Evolutionary conservation across 306 rosid species (phyloP), one percentile per base, ranked within the genome.

Genomic region (Canavalia gladiata): DNA sequence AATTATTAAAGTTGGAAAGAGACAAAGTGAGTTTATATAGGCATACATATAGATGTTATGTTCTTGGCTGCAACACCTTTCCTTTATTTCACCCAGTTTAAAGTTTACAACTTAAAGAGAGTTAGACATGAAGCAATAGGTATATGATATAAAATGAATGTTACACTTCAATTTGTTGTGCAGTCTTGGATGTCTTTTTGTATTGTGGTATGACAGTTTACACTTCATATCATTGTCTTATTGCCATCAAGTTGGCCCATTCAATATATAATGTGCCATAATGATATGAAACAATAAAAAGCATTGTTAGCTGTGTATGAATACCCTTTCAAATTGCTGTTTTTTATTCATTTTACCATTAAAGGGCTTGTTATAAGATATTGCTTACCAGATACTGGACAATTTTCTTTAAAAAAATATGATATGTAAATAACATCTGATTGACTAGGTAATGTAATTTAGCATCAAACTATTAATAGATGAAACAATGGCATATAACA

Each of bases 21-120:
- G 97, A 93, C 68, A 89, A 76, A 56, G 99, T 95, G 87, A 90
- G 96, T 90, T 80, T 56, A 79, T 18, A 77, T 59, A 42, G 45
- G 45, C 70, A 72, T 83, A 45, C 50, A 39, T 68, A 41, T 11
- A 49, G 73, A 46, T 64, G 52, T 68, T 34, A 68, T 80, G 35
- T 42, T 51, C 74, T 69, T 65, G 52, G 54, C 75, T 83, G 35
- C 52, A 60, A 70, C 31, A 68, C 64, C 78, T 52, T 64, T 76
- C 62, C 68, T 51, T 60, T 30, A 31, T 33, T n/a, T 25, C 46
- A 39, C 54, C 72, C 12, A 29, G 65, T 45, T 18, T 66, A 12
- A 62, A 49, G 55, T 47, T 60, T 77, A 29, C 67, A 59, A 67
- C 31, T 33, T 41, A 39, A 12, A 50, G 64, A 35, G 78, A 59